Conservation (phyloP, 2,329 filamentous ascomycete genomes). For the Cordyceps cateniannulata region DNA sequence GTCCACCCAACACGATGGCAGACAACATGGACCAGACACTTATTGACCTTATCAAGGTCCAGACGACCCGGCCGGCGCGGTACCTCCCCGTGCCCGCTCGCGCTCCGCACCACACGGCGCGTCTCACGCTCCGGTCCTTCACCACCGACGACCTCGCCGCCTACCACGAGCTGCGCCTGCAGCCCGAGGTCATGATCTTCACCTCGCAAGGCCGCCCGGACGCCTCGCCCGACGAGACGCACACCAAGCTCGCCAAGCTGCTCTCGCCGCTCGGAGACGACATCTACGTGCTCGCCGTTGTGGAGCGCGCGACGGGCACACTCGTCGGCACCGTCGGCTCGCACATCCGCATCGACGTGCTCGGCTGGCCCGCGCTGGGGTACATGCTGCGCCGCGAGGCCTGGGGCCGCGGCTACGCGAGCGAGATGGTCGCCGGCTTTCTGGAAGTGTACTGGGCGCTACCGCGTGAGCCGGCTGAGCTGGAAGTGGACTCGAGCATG, state of each 20-base stretch:
- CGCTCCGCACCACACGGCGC: conserved; percentile 39
- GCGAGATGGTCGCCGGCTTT: conserved; percentile 47
- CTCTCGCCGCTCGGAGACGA: conserved; percentile 43
- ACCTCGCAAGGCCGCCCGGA: conserved; percentile 39
- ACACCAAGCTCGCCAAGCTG: conserved; percentile 30
- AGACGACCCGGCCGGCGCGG: conserved; percentile 39
- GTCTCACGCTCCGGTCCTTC: conserved; percentile 49
- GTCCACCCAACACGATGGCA: neutral
- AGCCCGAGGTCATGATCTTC: conserved; percentile 58
- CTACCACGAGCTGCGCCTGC: conserved; percentile 45
- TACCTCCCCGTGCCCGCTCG: conserved; percentile 35
- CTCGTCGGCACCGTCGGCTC: conserved; percentile 46
- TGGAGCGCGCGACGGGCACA: conserved; percentile 38
- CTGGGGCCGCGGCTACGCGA: conserved; percentile 53
- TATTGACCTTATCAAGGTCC: conserved; percentile 31
- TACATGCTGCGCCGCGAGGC: conserved; percentile 48
- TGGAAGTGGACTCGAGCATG: conserved; percentile 27
- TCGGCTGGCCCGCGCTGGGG: conserved; percentile 52
- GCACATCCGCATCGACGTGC: conserved; percentile 26
- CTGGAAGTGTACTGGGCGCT: conserved; percentile 42
- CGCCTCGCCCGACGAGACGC: conserved; percentile 36
- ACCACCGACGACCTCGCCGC: conserved; percentile 42
- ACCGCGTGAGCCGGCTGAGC: conserved; percentile 39
- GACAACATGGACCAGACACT: neutral
- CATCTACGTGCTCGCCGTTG: conserved; percentile 53